Percentiles rank a stretch among this genome's conserved stretches.
Conservation (phyloP, 2,329 filamentous ascomycete genomes). For the Aspergillus ruber region DNA sequence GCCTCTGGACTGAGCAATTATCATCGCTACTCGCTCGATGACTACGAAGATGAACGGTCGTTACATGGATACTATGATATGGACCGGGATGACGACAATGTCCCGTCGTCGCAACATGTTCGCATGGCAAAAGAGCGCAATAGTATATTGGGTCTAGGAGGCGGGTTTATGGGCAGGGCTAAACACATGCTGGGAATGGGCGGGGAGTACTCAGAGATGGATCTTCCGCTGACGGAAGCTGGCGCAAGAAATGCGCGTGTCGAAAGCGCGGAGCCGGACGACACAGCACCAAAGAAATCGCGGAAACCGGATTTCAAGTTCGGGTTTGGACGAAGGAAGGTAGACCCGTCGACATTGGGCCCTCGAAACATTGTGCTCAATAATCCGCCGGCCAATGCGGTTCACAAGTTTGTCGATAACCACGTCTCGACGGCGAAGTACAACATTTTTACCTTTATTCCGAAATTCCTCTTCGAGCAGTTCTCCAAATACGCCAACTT, state of each 20-base stretch:
- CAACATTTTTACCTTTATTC: slow-evolving; percentile 84
- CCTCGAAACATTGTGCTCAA: slow-evolving; percentile 92
- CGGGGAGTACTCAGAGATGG: slow-evolving; percentile 92
- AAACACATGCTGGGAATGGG: slow-evolving; percentile 90
- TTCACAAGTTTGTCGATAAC: slow-evolving; percentile 90
- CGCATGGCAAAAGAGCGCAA: slow-evolving; percentile 69
- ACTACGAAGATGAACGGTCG: slow-evolving; percentile 72
- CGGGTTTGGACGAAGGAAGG: slow-evolving; percentile 75
- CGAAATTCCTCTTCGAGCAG: slow-evolving; percentile 96
- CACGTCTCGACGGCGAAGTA: slow-evolving; percentile 98
- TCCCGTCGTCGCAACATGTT: slow-evolving; percentile 41
- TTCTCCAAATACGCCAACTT: slow-evolving; percentile 99
- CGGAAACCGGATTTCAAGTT: slow-evolving; percentile 80
- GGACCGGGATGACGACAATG: slow-evolving; percentile 52
- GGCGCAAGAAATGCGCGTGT: slow-evolving; percentile 46
- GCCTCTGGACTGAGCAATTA: slow-evolving; percentile 81
- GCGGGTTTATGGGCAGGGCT: slow-evolving; percentile 76
- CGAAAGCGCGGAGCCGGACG: slow-evolving; percentile 40
- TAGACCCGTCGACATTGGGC: slow-evolving; percentile 83
- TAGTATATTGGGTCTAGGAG: slow-evolving; percentile 79
- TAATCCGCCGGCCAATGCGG: slow-evolving; percentile 84
- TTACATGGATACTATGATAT: slow-evolving; percentile 66
- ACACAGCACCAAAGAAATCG: slow-evolving; percentile 51
- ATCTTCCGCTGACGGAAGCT: slow-evolving; percentile 83
- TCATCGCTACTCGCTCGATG: slow-evolving; percentile 81